Base-by-base conservation (phyloP, 2,329 filamentous ascomycete genomes). In the Diaporthe humulicola region DNA sequence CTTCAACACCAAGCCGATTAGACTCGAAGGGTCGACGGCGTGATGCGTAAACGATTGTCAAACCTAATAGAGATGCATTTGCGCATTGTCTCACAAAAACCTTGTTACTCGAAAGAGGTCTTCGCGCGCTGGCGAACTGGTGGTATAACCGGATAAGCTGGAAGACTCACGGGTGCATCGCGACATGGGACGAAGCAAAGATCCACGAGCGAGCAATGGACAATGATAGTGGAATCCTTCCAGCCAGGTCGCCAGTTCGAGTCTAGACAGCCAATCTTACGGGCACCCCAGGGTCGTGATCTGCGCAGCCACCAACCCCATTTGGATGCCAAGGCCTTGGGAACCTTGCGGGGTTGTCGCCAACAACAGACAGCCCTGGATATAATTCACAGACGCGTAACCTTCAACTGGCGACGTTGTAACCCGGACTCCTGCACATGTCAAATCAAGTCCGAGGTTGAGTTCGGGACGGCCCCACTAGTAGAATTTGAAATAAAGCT, bases 111-210 rank as follows among this genome's bases (percentile, higher is more conserved):
- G n/a, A n/a, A n/a, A n/a, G n/a, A n/a, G n/a, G n/a, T n/a, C 9
- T 15, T 67, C 2, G 14, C 0, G 22, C 30, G 6, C 12, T 40
- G 33, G 33, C 54, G n/a, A 28, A 28, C 7, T 38, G 64, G 45
- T 67, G 45, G 45, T 5, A 17, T 38, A 22, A 12, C 64, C 64
- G 64, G 64, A 69, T 40, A n/a, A 54, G 64, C 45, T 67, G 64
- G 64, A 38, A 52, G 61, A 67, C 28, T 52, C 28, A 52, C 22
- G 19, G 64, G 8, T 12, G 64, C 64, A 67, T 52, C 64, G 30
- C 64, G 30, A 67, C n/a, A 52, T 52, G 64, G 45, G 64, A 67
- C n/a, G 64, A 67, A 52, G 17, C 30, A 48, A 52, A 52, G n/a
- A 28, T 14, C 22, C 22, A 19, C 14, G 38, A 67, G 15, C 15